These are phyloP conservation scores for Senna tora DNA, from an alignment of 306 rosid genomes.

Conservation along the genomic window DNA sequence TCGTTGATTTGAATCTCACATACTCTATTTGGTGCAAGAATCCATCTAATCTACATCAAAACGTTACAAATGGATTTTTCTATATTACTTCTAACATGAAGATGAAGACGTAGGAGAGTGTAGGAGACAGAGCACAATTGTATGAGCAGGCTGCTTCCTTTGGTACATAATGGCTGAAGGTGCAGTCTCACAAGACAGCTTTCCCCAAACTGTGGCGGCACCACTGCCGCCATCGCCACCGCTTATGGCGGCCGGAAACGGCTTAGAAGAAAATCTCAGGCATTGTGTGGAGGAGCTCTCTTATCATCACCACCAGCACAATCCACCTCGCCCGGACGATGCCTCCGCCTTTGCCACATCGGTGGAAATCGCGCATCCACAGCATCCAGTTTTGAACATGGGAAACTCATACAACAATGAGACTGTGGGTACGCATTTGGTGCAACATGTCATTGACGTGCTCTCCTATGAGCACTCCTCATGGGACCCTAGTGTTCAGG, in stretches of 20 bases:
- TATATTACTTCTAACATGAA: conserved; percentile 34
- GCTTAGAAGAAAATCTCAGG: conserved; percentile 54
- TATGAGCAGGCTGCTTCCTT: conserved; percentile 58
- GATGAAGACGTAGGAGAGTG: too few species aligned
- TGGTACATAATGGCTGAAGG: conserved; percentile 59
- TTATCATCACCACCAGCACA: conserved; percentile 48
- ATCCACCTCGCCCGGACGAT: conserved; percentile 37
- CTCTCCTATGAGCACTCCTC: conserved; percentile 43
- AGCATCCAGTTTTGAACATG: conserved; percentile 51
- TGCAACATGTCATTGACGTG: conserved; percentile 43
- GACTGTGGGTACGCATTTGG: conserved; percentile 40
- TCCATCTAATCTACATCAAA: too few species aligned
- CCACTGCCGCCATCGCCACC: conserved; percentile 9
- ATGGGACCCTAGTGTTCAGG: conserved; percentile 57
- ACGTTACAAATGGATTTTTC: conserved; percentile 6
- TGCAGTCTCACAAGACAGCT: conserved; percentile 27
- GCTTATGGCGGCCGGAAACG: conserved; percentile 31
- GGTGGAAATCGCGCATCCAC: conserved; percentile 49
- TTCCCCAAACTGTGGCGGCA: conserved; percentile 7
- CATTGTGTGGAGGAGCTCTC: conserved; percentile 28
- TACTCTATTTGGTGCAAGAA: too few species aligned
- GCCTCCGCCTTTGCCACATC: conserved; percentile 36
- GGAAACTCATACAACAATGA: conserved; percentile 42
- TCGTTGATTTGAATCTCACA: too few species aligned
- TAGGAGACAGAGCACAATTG: conserved; percentile 42